Conservation (phyloP, 2,329 filamentous ascomycete species). For the Pyrenochaeta sp. region DNA sequence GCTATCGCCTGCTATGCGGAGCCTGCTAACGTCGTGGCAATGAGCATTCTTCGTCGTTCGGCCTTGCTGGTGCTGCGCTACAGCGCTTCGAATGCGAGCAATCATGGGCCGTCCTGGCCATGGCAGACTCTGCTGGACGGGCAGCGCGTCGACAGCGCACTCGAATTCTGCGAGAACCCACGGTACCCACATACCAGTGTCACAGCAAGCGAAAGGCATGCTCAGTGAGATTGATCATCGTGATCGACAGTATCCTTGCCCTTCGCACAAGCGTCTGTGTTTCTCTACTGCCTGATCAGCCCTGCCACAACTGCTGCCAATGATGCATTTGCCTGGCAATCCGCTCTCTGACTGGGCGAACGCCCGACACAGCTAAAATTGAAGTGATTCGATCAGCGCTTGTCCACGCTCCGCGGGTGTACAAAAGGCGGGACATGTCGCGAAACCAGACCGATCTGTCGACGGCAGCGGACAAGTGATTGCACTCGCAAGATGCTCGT, state of each 20-base stretch:
- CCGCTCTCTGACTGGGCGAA: slow-evolving; percentile 33
- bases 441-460: background rate
- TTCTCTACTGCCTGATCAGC: slow-evolving; percentile 46
- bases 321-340: slow-evolving; percentile 25
- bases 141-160: background rate
- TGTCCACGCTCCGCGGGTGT: slow-evolving; percentile 21
- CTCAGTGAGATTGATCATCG: slow-evolving; percentile 26
- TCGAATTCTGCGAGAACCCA: background rate
- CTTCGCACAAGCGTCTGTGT: slow-evolving; percentile 34
- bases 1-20: slow-evolving; percentile 9
- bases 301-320: slow-evolving; percentile 37
- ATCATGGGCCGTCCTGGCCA: slow-evolving; percentile 6
- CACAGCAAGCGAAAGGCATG: slow-evolving; percentile 33
- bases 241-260: slow-evolving; percentile 46
- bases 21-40: slow-evolving; percentile 39
- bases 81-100: slow-evolving; percentile 16
- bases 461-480: background rate
- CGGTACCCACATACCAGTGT: slow-evolving; percentile 19
- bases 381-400: slow-evolving; percentile 30
- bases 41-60: slow-evolving; percentile 16
- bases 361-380: slow-evolving; percentile 16
- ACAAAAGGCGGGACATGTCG: slow-evolving; percentile 17
- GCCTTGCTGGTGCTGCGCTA: slow-evolving; percentile 17
- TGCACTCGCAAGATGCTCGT: background rate
- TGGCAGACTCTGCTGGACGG: background rate